phyloP scores from a whole-genome alignment of 495 filamentous ascomycete genomes.

The Neurospora hispaniola region DNA sequence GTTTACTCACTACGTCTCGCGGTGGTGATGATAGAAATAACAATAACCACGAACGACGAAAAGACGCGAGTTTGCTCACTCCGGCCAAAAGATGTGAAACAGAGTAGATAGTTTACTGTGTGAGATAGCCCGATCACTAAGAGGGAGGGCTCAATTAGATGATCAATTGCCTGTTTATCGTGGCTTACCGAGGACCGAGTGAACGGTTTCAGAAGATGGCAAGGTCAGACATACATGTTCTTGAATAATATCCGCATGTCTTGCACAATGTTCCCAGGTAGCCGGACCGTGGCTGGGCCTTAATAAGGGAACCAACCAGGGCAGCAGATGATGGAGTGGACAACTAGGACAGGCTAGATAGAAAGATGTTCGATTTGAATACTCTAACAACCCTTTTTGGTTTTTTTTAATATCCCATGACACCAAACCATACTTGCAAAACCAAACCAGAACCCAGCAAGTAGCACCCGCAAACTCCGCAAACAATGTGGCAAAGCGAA shows the following conservation, averaged over 20 bases:
- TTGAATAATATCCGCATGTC: too few species aligned
- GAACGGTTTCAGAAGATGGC: not conserved
- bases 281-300: too few species aligned
- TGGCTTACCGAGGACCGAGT: not conserved
- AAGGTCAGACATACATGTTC: not conserved
- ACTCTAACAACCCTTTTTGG: not conserved
- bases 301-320: too few species aligned
- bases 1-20: too few species aligned
- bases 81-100: not conserved
- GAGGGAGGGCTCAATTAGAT: not conserved
- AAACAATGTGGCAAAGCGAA: slow-evolving; percentile 1
- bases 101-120: not conserved
- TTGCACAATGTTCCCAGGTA: too few species aligned
- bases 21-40: too few species aligned
- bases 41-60: not conserved
- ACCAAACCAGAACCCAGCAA: not conserved
- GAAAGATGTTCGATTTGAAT: not conserved
- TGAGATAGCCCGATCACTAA: not conserved
- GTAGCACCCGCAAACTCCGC: not conserved
- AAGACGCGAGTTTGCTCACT: not conserved
- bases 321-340: too few species aligned
- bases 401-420: not conserved
- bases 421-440: not conserved
- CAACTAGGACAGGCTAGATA: not conserved
- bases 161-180: not conserved